These are phyloP conservation scores for Curvularia sp. DNA, from an alignment of 2,329 filamentous ascomycete genomes.

Conservation along the genomic window DNA sequence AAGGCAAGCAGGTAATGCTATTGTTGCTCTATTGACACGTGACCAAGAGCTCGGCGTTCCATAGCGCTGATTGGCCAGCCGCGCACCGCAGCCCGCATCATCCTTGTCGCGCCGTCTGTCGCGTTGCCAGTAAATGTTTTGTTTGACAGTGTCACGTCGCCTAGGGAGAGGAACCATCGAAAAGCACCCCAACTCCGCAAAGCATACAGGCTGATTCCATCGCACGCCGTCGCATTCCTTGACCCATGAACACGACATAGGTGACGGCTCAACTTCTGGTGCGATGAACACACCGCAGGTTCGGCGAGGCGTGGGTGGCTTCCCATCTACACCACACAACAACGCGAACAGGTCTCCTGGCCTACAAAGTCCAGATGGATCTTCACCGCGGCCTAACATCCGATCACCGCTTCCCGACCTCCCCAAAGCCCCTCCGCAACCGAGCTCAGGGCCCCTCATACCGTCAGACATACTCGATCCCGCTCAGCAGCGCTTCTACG, in stretches of 20 bases:
- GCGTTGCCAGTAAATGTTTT: conserved; percentile 36
- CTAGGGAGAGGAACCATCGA: conserved; percentile 12
- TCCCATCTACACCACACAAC: conserved; percentile 72
- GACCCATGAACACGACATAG: conserved; percentile 30
- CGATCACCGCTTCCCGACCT: conserved; percentile 44
- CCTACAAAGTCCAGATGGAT: conserved; percentile 32
- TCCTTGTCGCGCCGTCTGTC: conserved; percentile 33
- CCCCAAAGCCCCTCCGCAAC: conserved; percentile 31
- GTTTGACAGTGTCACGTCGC: conserved; percentile 29
- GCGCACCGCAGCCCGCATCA: conserved; percentile 23
- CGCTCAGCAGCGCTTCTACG: conserved; percentile 88
- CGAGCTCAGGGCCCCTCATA: conserved; percentile 69
- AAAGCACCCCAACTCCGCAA: conserved; percentile 13
- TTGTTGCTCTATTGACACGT: conserved; percentile 13
- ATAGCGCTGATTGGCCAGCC: conserved; percentile 28
- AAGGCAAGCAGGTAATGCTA: conserved; percentile 10
- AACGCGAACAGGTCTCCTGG: conserved; percentile 51
- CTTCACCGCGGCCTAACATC: conserved; percentile 44
- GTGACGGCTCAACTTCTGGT: conserved; percentile 51
- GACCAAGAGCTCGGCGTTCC: conserved; percentile 17
- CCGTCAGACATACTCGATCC: conserved; percentile 83
- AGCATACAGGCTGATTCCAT: background rate
- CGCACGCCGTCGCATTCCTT: conserved; percentile 4
- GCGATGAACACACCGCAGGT: conserved; percentile 80
- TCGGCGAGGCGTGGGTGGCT: conserved; percentile 77